phyloP scores from a whole-genome alignment of 371 early-diverging fungal species.

The Mortierella sp. region DNA sequence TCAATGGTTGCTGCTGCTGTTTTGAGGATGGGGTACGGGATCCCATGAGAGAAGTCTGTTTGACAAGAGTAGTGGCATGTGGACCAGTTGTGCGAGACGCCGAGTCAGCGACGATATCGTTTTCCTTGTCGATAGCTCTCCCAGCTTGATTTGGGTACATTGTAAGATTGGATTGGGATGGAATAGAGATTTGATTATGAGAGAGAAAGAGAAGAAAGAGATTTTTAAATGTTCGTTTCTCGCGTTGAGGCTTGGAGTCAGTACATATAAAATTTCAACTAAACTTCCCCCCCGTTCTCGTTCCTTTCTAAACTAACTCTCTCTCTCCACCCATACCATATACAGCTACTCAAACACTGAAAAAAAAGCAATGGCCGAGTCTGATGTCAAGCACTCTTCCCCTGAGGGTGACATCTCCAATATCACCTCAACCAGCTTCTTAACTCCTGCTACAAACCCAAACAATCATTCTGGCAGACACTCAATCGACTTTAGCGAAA shows the following conservation, averaged over 20 bases:
- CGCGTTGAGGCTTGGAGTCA: too few relatives aligned
- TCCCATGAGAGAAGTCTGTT: conserved; percentile 33
- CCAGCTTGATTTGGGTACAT: conserved; percentile 40
- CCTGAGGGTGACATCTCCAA: conserved; percentile 10
- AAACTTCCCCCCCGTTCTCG: background rate
- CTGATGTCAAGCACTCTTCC: conserved; percentile 4
- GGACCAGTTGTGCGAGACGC: conserved; percentile 5
- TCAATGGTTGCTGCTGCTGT: conserved; percentile 8
- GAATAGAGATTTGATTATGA: background rate
- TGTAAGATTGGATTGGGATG: background rate
- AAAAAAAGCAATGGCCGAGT: conserved; percentile 20
- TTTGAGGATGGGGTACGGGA: conserved; percentile 17
- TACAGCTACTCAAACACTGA: background rate
- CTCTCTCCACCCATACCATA: background rate
- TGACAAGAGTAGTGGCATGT: conserved; percentile 24
- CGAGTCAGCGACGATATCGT: conserved; percentile 31
- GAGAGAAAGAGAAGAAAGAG: too few relatives aligned
- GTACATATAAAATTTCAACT: background rate
- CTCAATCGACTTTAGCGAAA: conserved; percentile 51
- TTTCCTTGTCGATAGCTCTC: conserved; percentile 37
- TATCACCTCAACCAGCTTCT: conserved; percentile 42
- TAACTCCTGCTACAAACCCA: conserved; percentile 52
- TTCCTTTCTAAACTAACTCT: background rate
- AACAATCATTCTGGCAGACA: conserved; percentile 22
- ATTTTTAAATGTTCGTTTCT: too few relatives aligned